Percentiles rank a stretch among this genome's conserved stretches.
Conservation (phyloP, 2,329 filamentous ascomycete genomes). For the Pezicula rhizophila region DNA sequence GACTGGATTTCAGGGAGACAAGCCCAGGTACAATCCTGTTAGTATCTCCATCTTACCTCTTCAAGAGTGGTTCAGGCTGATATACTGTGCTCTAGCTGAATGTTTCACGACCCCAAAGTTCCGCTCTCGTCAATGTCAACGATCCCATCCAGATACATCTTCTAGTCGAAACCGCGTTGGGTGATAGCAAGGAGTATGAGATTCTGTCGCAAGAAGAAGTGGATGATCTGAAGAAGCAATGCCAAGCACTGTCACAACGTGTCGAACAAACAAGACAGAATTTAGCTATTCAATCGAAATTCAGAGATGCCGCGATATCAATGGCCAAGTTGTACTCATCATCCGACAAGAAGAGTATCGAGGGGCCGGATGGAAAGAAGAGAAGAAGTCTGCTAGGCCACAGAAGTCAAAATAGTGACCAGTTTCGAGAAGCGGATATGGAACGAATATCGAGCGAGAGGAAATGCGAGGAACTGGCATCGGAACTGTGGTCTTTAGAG, state of each 20-base stretch:
- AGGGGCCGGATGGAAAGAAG: slow-evolving; percentile 42
- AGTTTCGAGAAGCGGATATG: slow-evolving; percentile 54
- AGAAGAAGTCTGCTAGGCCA: slow-evolving; percentile 42
- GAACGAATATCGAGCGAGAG: slow-evolving; percentile 70
- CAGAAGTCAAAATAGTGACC: slow-evolving; percentile 34
- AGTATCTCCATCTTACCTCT: slow-evolving; percentile 7
- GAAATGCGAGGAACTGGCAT: slow-evolving; percentile 79
- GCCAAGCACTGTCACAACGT: slow-evolving; percentile 63
- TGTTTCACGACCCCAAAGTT: slow-evolving; percentile 45
- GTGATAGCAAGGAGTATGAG: slow-evolving; percentile 79
- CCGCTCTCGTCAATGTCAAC: slow-evolving; percentile 53
- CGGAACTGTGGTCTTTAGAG: slow-evolving; percentile 75
- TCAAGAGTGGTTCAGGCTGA: slow-evolving; percentile 7
- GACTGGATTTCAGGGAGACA: slow-evolving; percentile 47
- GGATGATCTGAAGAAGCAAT: slow-evolving; percentile 85
- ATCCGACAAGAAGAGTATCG: slow-evolving; percentile 44
- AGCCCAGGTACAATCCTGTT: slow-evolving; percentile 52
- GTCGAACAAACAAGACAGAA: slow-evolving; percentile 78
- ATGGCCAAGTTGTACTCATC: slow-evolving; percentile 74
- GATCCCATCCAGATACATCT: slow-evolving; percentile 83
- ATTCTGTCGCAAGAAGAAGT: slow-evolving; percentile 88
- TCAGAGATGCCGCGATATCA: slow-evolving; percentile 85
- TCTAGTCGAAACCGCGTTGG: slow-evolving; percentile 86
- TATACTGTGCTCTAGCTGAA: slow-evolving; percentile 38
- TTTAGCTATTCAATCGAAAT: slow-evolving; percentile 84